A percentile compares a stretch with the other conserved stretches of the same genome.
Conservation (phyloP, 2,329 filamentous ascomycete genomes). For the Aspergillus pseudonomiae region DNA sequence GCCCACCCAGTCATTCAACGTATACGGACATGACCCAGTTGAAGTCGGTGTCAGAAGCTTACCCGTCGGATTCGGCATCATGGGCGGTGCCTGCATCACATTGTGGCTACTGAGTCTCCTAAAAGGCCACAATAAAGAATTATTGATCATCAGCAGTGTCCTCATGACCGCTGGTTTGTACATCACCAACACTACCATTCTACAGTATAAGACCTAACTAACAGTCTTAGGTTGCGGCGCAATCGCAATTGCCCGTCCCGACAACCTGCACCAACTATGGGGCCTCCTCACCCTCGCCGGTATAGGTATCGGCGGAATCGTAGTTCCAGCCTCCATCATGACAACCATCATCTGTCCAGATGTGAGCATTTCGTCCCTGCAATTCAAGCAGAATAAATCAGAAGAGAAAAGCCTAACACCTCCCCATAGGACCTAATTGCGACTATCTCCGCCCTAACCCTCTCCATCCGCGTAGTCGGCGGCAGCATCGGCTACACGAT, state of each 20-base stretch:
- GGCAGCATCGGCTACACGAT: conserved; percentile 67
- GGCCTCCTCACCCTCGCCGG: conserved; percentile 63
- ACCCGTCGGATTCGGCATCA: conserved; percentile 66
- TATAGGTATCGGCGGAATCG: conserved; percentile 68
- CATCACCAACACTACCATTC: background rate
- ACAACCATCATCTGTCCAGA: conserved; percentile 71
- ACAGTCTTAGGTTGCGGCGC: conserved; percentile 52
- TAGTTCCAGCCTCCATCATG: conserved; percentile 69
- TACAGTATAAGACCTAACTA: background rate
- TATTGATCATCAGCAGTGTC: conserved; percentile 62
- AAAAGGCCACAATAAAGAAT: conserved; percentile 60
- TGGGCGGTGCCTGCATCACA: conserved; percentile 62
- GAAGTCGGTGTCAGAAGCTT: conserved; percentile 67
- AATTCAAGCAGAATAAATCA: background rate
- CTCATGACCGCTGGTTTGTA: conserved; percentile 65
- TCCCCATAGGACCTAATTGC: conserved; percentile 61
- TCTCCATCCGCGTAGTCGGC: conserved; percentile 70
- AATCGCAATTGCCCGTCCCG: conserved; percentile 52
- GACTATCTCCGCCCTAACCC: conserved; percentile 68
- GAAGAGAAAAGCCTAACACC: background rate
- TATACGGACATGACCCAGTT: conserved; percentile 67
- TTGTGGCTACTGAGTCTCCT: conserved; percentile 61
- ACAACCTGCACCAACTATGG: conserved; percentile 60
- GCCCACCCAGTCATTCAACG: conserved; percentile 66
- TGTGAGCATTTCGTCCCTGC: conserved; percentile 34